phyloP scores from a whole-genome alignment of 2,329 filamentous ascomycete species.

The Alternaria metachromatica region DNA sequence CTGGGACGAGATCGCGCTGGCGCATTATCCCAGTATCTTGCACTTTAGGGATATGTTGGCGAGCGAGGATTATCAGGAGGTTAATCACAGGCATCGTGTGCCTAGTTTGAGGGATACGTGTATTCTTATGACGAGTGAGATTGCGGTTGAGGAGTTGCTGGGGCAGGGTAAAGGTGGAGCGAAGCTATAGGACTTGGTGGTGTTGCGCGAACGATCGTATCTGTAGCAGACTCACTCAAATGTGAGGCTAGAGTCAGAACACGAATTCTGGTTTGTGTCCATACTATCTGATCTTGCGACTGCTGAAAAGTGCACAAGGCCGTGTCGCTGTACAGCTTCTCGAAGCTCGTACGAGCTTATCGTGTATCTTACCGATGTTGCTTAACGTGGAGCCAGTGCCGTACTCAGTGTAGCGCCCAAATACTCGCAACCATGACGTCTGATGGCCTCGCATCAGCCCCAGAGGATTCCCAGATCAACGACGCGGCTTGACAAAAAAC shows the following conservation, averaged over 20 bases:
- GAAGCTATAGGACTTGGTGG: constrained; percentile 7
- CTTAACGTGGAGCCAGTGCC: not conserved
- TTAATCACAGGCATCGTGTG: constrained; percentile 61
- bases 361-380: not conserved
- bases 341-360: not conserved
- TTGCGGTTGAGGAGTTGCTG: constrained; percentile 42
- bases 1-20: constrained; percentile 71
- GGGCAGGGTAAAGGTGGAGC: constrained; percentile 8
- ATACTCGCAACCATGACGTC: not conserved
- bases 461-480: not conserved
- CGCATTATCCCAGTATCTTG: constrained; percentile 67
- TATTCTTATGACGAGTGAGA: constrained; percentile 62
- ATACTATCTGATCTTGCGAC: not conserved
- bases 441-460: not conserved
- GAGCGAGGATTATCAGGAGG: constrained; percentile 64
- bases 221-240: not conserved
- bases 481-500: too few species aligned
- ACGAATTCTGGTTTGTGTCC: not conserved
- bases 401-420: not conserved
- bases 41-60: constrained; percentile 69
- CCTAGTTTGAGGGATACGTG: constrained; percentile 60
- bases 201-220: not conserved
- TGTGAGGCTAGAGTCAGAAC: not conserved
- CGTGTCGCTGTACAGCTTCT: not conserved
- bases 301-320: not conserved